Evolutionary conservation across 768 basidiomycete genomes (phyloP).

Genomic region (Solioccasus polychromus): DNA sequence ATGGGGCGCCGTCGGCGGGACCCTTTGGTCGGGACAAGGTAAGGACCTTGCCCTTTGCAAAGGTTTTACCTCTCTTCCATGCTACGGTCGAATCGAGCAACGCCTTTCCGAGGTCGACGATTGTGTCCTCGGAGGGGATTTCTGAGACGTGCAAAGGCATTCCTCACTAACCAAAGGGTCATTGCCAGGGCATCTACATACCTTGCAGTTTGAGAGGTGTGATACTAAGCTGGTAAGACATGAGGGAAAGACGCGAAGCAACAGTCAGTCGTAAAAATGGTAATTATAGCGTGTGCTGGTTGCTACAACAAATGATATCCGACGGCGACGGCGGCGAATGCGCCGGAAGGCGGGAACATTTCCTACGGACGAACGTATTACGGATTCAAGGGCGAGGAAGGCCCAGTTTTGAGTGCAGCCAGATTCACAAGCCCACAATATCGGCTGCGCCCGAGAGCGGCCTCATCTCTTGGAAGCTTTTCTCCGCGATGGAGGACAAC

Average conservation of each 20-base stretch:
- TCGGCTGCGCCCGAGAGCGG: constrained; percentile 72
- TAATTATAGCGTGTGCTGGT: constrained; percentile 17
- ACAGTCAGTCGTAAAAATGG: too few species aligned
- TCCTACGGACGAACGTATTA: constrained; percentile 1
- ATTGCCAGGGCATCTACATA: constrained; percentile 14
- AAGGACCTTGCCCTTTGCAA: constrained; percentile 50
- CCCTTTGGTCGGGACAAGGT: constrained; percentile 53
- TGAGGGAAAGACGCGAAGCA: constrained; percentile 5
- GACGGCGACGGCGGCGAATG: not conserved
- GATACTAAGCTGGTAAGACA: constrained; percentile 40
- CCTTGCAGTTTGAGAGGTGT: constrained; percentile 39
- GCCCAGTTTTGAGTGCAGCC: constrained; percentile 31
- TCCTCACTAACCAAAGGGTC: not conserved
- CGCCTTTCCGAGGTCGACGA: constrained; percentile 50
- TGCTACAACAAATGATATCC: constrained; percentile 18
- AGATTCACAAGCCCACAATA: constrained; percentile 78
- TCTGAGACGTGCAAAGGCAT: constrained; percentile 36
- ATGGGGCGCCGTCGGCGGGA: constrained; percentile 53
- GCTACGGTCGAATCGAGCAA: constrained; percentile 53
- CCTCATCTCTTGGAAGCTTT: constrained; percentile 80
- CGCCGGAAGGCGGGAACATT: too few species aligned
- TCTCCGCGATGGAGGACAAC: constrained; percentile 82
- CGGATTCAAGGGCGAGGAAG: constrained; percentile 6
- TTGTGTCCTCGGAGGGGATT: constrained; percentile 57
- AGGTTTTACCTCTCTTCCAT: constrained; percentile 72